phyloP scores from a whole-genome alignment of 768 basidiomycete species.

The Tylopilus plumbeoviolaceoides region DNA sequence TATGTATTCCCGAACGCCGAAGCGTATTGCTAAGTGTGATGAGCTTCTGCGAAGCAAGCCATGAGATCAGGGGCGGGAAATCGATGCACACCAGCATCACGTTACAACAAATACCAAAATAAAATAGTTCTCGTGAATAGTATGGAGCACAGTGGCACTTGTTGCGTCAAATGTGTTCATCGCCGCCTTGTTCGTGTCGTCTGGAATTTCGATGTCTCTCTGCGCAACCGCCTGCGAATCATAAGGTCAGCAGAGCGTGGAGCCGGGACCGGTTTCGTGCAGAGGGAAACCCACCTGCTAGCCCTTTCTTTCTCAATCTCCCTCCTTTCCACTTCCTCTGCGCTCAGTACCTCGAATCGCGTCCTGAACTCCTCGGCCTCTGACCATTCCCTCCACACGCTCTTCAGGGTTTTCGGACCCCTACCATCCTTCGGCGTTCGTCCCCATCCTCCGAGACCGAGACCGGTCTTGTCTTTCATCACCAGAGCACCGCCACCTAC shows the following conservation, averaged over 20 bases:
- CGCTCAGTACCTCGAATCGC: slow-evolving; percentile 76
- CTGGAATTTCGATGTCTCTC: slow-evolving; percentile 68
- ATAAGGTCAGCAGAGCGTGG: slow-evolving; percentile 1
- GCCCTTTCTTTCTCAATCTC: slow-evolving; percentile 87
- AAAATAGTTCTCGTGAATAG: slow-evolving; percentile 15
- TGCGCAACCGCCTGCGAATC: slow-evolving; percentile 48
- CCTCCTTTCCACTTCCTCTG: slow-evolving; percentile 88
- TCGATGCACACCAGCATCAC: slow-evolving; percentile 9
- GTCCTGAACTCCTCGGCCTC: slow-evolving; percentile 91
- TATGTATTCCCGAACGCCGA: slow-evolving; percentile 4
- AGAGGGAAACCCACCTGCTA: slow-evolving; percentile 44
- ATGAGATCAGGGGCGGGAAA: slow-evolving; percentile 14
- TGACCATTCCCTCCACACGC: slow-evolving; percentile 94
- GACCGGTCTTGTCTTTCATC: slow-evolving; percentile 78
- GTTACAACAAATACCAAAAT: slow-evolving; percentile 24
- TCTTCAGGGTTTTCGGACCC: slow-evolving; percentile 76
- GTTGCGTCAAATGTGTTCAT: slow-evolving; percentile 13
- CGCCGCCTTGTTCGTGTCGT: slow-evolving; percentile 40
- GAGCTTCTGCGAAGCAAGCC: slow-evolving; percentile 5
- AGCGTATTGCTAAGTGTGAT: slow-evolving; percentile 1
- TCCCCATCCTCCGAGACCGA: slow-evolving; percentile 71
- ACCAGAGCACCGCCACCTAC: slow-evolving; percentile 43
- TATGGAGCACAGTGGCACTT: slow-evolving; percentile 5
- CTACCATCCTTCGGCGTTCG: slow-evolving; percentile 73
- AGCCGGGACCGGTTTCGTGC: neutral